Conservation (phyloP, 169 alveolate genomes). For the Blepharisma undulans region DNA sequence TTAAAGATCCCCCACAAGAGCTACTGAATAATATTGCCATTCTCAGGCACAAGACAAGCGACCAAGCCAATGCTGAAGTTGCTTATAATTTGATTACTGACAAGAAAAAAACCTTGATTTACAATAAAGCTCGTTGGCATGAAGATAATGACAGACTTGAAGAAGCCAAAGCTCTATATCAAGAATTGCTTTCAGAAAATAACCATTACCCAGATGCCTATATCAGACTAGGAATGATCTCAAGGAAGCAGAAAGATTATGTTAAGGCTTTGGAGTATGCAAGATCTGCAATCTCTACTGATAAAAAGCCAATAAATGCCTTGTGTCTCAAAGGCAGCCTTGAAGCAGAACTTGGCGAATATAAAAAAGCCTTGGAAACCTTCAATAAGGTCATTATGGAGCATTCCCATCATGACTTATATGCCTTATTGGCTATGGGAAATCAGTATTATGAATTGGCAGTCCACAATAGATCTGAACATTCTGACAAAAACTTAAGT, state of each 20-base stretch:
- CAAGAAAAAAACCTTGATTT: slow-evolving; percentile 19
- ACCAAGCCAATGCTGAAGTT: slow-evolving; percentile 13
- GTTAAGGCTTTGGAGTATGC: slow-evolving; percentile 29
- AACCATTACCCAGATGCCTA: slow-evolving; percentile 29
- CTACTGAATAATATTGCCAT: slow-evolving; percentile 41
- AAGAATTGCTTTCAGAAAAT: slow-evolving; percentile 1
- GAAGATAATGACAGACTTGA: slow-evolving; percentile 37
- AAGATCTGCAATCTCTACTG: slow-evolving; percentile 6
- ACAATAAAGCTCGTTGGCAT: slow-evolving; percentile 40
- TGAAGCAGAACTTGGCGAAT: slow-evolving; percentile 33
- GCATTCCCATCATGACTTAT: slow-evolving; percentile 26
- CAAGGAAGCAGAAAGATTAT: neutral
- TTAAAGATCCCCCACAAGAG: slow-evolving; percentile 32
- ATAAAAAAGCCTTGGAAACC: slow-evolving; percentile 33
- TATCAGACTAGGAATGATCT: slow-evolving; percentile 30
- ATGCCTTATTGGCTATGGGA: slow-evolving; percentile 39
- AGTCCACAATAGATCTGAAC: neutral
- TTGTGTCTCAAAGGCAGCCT: slow-evolving; percentile 30
- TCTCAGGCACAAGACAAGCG: slow-evolving; percentile 32
- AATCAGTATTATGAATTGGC: slow-evolving; percentile 9
- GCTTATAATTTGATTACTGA: neutral
- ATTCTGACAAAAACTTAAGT: neutral
- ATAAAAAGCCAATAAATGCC: slow-evolving; percentile 17
- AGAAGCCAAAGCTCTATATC: slow-evolving; percentile 25
- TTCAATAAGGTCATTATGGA: slow-evolving; percentile 33